Conservation (phyloP, 2,329 filamentous ascomycete genomes). For the Diaporthe aspalathi region DNA sequence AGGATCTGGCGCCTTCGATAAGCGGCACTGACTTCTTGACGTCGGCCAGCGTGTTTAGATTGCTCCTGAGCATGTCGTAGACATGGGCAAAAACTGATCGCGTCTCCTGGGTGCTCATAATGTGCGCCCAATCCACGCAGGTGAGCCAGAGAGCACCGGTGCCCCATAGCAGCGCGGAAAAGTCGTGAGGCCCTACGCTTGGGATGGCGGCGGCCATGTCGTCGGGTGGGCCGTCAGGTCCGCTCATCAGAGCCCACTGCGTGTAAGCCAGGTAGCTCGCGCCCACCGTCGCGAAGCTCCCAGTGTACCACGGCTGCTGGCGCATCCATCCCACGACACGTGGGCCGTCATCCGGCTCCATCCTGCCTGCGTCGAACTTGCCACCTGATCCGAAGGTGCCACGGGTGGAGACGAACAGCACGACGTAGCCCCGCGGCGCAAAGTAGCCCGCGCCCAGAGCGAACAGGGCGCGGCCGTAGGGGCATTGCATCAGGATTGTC, state of each 20-base stretch:
- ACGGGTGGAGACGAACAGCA: slow-evolving; percentile 41
- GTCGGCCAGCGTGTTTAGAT: not conserved
- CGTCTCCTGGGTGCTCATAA: not conserved
- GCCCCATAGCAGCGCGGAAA: slow-evolving; percentile 37
- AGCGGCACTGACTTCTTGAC: slow-evolving; percentile 33
- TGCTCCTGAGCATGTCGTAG: not conserved
- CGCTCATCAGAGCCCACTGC: slow-evolving; percentile 42
- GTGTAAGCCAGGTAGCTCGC: slow-evolving; percentile 41
- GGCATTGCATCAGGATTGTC: slow-evolving; percentile 35
- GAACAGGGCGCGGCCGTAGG: slow-evolving; percentile 39
- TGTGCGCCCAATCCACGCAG: slow-evolving; percentile 22
- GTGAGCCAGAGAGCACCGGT: slow-evolving; percentile 38
- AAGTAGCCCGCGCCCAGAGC: slow-evolving; percentile 34
- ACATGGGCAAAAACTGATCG: not conserved
- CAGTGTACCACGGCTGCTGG: slow-evolving; percentile 42
- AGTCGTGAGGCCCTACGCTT: slow-evolving; percentile 36
- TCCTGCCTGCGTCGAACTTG: slow-evolving; percentile 22
- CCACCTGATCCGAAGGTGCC: slow-evolving; percentile 43
- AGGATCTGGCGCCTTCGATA: slow-evolving; percentile 17
- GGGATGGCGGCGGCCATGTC: slow-evolving; percentile 39
- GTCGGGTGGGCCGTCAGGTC: slow-evolving; percentile 33
- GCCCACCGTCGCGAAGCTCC: slow-evolving; percentile 41
- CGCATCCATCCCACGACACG: slow-evolving; percentile 42
- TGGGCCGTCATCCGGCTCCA: slow-evolving; percentile 37
- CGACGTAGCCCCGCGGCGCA: slow-evolving; percentile 43